Evolutionary conservation across 176 grass and related monocot species (phyloP).

Genomic region (Eragrostis curvula): DNA sequence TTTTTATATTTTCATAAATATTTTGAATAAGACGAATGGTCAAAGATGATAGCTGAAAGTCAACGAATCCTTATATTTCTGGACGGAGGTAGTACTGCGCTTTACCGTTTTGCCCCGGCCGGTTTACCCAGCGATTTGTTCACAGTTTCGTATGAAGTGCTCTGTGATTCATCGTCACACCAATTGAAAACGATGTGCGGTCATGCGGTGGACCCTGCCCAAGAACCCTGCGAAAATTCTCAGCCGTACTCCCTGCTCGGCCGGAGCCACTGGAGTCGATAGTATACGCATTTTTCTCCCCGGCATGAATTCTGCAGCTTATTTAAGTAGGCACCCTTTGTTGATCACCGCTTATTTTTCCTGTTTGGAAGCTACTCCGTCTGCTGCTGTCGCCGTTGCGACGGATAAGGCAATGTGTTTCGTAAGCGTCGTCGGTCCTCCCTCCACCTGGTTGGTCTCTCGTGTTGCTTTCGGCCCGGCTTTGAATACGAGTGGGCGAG

Average conservation of each 20-base stretch:
- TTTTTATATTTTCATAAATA: too few species aligned
- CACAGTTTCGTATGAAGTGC: not conserved
- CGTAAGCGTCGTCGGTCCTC: not conserved
- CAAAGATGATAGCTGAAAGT: too few species aligned
- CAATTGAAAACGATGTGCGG: not conserved
- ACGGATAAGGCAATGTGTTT: not conserved
- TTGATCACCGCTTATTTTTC: not conserved
- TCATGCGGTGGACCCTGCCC: not conserved
- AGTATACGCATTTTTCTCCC: too few species aligned
- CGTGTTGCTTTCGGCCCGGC: conserved; percentile 4
- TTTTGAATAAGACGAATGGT: too few species aligned
- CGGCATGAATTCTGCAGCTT: not conserved
- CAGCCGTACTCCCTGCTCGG: not conserved
- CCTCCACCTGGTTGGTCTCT: not conserved
- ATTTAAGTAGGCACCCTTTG: not conserved
- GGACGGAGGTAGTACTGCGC: too few species aligned
- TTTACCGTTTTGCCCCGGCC: not conserved
- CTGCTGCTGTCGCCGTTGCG: not conserved
- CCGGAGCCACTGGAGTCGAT: not conserved
- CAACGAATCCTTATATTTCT: too few species aligned
- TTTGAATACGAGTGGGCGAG: not conserved
- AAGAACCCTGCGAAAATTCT: not conserved
- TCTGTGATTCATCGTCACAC: not conserved
- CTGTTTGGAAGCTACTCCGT: not conserved
- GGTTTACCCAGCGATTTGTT: not conserved